Conservation (phyloP, 371 early-diverging fungal species). For the Rhizopus sp. region DNA sequence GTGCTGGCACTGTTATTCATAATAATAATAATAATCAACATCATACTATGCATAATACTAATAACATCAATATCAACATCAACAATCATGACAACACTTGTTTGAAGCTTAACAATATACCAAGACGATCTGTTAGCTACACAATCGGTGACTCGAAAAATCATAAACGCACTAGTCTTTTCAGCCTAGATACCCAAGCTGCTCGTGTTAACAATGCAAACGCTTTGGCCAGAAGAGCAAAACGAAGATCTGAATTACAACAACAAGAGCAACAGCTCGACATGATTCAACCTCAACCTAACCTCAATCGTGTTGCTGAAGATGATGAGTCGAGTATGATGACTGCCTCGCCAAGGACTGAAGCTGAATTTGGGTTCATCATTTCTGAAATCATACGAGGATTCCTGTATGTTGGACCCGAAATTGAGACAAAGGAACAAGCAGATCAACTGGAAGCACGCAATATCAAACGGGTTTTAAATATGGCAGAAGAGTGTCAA, state of each 20-base stretch:
- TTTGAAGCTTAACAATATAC: conserved; percentile 13
- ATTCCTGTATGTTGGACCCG: conserved; percentile 63
- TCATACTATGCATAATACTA: conserved; percentile 7
- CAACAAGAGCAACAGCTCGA: conserved; percentile 13
- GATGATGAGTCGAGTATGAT: conserved; percentile 33
- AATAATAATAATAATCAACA: neutral
- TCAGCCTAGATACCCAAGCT: conserved; percentile 54
- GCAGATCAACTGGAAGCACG: conserved; percentile 49
- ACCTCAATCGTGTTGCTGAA: conserved; percentile 34
- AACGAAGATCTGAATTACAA: conserved; percentile 27
- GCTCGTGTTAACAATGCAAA: conserved; percentile 50
- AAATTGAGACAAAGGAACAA: conserved; percentile 54
- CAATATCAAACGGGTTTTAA: conserved; percentile 55
- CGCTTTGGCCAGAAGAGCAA: conserved; percentile 50
- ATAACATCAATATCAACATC: neutral
- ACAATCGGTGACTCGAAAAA: conserved; percentile 37
- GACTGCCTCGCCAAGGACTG: conserved; percentile 38
- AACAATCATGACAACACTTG: neutral
- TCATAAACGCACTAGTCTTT: conserved; percentile 43
- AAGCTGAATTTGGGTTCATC: conserved; percentile 51
- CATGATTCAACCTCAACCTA: conserved; percentile 5
- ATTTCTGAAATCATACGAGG: conserved; percentile 64
- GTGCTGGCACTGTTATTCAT: conserved; percentile 1
- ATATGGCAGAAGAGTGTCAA: conserved; percentile 68
- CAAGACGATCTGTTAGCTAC: conserved; percentile 48